A percentile compares a stretch with the other conserved stretches of the same genome.
phyloP scores from a whole-genome alignment of 2,329 filamentous ascomycete species.

The Trichoderma atroviride region DNA sequence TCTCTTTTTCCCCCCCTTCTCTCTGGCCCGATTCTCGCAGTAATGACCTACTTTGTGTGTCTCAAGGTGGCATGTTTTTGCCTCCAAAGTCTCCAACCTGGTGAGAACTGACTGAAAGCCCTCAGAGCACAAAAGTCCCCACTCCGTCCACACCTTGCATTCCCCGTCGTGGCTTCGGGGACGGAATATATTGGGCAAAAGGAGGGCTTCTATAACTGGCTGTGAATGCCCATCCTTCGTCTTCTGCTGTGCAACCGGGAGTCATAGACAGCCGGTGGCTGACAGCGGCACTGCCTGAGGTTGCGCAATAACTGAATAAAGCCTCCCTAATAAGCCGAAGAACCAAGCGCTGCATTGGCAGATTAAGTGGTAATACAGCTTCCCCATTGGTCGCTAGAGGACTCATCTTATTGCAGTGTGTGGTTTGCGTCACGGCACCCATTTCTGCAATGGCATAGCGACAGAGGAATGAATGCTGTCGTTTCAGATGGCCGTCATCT shows the following conservation, averaged over 20 bases:
- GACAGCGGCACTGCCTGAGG: conserved; percentile 1
- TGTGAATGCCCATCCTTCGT: neutral
- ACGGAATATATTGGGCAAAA: neutral
- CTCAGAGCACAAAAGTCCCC: conserved; percentile 1
- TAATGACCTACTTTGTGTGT: neutral
- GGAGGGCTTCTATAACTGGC: neutral
- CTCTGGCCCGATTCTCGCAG: neutral
- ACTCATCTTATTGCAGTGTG: neutral
- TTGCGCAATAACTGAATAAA: conserved; percentile 1
- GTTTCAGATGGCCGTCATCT: neutral
- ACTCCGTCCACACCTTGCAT: neutral
- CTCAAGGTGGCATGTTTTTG: neutral
- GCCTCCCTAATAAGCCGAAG: neutral
- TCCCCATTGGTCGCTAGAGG: neutral
- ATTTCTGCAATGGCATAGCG: neutral
- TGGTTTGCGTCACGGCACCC: neutral
- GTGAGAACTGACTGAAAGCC: neutral
- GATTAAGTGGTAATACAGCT: neutral
- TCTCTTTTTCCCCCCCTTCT: too few species aligned
- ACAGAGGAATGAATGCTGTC: neutral
- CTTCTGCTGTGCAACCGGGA: neutral
- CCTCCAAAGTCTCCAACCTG: neutral
- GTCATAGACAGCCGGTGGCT: neutral
- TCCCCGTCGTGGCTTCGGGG: neutral
- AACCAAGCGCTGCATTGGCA: neutral